Evolutionary conservation across 2,329 filamentous ascomycete genomes (phyloP), one percentile per base, ranked within the genome.

Genomic region (Arachnomyces sp.): DNA sequence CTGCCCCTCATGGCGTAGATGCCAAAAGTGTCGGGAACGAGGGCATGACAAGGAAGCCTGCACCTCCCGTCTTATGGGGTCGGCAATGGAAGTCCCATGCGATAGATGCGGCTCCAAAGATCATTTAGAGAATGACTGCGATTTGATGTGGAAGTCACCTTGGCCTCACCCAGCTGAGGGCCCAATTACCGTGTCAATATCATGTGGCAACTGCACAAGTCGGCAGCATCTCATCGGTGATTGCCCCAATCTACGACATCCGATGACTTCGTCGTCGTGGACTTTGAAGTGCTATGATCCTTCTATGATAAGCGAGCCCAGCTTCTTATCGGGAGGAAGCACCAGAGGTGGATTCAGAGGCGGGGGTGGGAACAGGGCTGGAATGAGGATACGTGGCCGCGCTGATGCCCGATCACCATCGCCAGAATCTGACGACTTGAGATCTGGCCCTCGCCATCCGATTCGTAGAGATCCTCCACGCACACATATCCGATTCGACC

Each of bases 41-140:
- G 82, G 81, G 7, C 82, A 87, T 51, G 49, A 52, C 37, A 58
- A 61, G 13, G 49, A 58, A 1, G 49, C 61, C 6, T 86, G 82
- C 53, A 51, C 59, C 2, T 76, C 81, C 46, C 76, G 77, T 44
- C 66, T 83, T 12, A 71, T 70, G 45, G 68, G 68, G 12, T 76
- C 80, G 40, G 68, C 69, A 17, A 41, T 48, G n/a, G 61, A 66
- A 15, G 62, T 72, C 34, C 69, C 71, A 2, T 87, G 82, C 55
- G 74, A 75, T 8, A 64, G 78, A 28, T 87, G 82, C 57, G 63
- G 63, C 30, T 70, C 70, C 5, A 47, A 52, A 2, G 65, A 71
- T 7, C 82, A 87, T 50, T 49, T 70, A 7, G 82, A 85, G 53
- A 55, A 65, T 9, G 60, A 71, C 2, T 86, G 82, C 55, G 70